Percentiles rank a stretch among this genome's conserved stretches.
Evolutionary conservation across 2,329 filamentous ascomycete species (phyloP).

Genomic region (Exophiala lecanii-corni): DNA sequence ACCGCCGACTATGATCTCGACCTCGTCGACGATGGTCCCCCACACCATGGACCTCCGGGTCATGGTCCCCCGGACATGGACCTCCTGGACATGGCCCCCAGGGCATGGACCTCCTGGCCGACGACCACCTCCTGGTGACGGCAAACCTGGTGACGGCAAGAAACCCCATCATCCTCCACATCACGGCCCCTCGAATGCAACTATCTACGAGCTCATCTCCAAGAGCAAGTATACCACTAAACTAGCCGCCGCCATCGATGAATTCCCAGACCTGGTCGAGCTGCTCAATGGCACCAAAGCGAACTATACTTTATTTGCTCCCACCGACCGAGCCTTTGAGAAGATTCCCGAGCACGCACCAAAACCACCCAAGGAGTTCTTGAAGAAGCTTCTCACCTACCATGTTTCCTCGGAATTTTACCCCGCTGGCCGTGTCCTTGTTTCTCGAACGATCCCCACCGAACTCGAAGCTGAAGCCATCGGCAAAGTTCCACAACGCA

Average conservation of each 20-base stretch:
- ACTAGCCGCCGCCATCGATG: slow-evolving; percentile 69
- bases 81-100: slow-evolving; percentile 36
- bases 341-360: slow-evolving; percentile 52
- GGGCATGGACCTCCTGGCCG: slow-evolving; percentile 38
- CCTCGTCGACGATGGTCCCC: slow-evolving; percentile 24
- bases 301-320: slow-evolving; percentile 79
- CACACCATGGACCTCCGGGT: slow-evolving; percentile 27
- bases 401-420: slow-evolving; percentile 68
- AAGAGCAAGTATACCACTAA: slow-evolving; percentile 70
- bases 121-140: slow-evolving; percentile 33
- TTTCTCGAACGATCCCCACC: slow-evolving; percentile 70
- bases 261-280: slow-evolving; percentile 66
- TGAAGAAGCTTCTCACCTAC: slow-evolving; percentile 68
- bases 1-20: slow-evolving; percentile 23
- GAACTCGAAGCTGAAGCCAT: slow-evolving; percentile 56
- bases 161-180: slow-evolving; percentile 35
- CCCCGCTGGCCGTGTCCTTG: slow-evolving; percentile 61
- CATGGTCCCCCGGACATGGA: slow-evolving; percentile 30
- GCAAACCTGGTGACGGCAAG: slow-evolving; percentile 15
- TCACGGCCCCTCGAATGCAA: slow-evolving; percentile 56
- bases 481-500: slow-evolving; percentile 64
- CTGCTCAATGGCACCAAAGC: slow-evolving; percentile 67
- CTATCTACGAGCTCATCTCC: slow-evolving; percentile 76
- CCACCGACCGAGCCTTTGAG: slow-evolving; percentile 71
- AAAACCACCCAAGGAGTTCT: slow-evolving; percentile 64